Percentiles rank a stretch among this genome's conserved stretches.
Evolutionary conservation across 2,329 filamentous ascomycete genomes (phyloP).

Genomic region (Sporothrix variecibatus): DNA sequence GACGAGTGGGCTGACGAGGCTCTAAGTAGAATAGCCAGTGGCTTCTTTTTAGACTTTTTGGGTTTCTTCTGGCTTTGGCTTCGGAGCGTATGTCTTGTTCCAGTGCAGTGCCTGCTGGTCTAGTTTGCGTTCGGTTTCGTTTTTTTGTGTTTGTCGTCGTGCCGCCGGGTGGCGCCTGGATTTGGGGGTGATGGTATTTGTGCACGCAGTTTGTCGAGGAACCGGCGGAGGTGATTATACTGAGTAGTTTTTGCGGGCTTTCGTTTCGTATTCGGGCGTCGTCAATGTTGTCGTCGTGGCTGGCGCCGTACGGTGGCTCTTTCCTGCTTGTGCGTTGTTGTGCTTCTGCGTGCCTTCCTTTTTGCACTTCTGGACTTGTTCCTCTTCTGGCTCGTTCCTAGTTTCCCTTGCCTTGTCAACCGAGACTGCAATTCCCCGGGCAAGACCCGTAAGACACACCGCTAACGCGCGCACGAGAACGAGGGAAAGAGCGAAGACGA

Average conservation of each 20-base stretch:
- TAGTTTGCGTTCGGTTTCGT: neutral
- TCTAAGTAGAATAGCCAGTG: conserved; percentile 20
- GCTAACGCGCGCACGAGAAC: conserved; percentile 7
- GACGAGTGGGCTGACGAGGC: conserved; percentile 24
- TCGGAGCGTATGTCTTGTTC: neutral
- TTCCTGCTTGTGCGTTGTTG: neutral
- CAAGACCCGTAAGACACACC: conserved; percentile 19
- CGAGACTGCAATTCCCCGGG: conserved; percentile 5
- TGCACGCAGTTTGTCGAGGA: neutral
- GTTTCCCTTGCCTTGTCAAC: conserved; percentile 2
- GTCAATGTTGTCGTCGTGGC: conserved; percentile 15
- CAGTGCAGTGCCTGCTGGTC: neutral
- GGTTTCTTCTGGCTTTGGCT: neutral
- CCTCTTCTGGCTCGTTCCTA: conserved; percentile 6
- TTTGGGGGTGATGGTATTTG: neutral
- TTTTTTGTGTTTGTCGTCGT: conserved; percentile 4
- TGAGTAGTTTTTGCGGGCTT: neutral
- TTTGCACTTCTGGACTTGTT: conserved; percentile 3
- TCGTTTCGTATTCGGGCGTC: neutral
- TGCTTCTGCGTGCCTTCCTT: conserved; percentile 11
- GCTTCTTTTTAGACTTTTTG: conserved; percentile 14
- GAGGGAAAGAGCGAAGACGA: neutral
- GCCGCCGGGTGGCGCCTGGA: neutral
- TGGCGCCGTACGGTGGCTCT: neutral
- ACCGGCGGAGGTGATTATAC: neutral